These are phyloP conservation scores for Pseudogymnoascus sp. DNA, from an alignment of 2,329 filamentous ascomycete genomes.

Conservation along the genomic window DNA sequence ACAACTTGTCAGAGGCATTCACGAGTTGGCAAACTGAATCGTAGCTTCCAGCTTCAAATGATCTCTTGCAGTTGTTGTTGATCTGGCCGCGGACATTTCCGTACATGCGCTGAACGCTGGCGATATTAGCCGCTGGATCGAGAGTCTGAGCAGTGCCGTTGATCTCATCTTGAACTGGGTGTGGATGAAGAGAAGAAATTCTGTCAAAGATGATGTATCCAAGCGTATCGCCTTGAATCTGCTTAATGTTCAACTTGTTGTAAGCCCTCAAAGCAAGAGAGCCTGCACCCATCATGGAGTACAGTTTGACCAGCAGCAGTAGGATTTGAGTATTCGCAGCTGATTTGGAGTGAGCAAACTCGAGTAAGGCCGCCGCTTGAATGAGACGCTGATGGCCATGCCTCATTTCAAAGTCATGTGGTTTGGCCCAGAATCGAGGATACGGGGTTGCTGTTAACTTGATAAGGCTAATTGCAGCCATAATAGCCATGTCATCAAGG, in stretches of 20 bases:
- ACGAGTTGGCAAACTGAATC: constrained; percentile 30
- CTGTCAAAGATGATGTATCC: constrained; percentile 35
- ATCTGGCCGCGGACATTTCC: constrained; percentile 23
- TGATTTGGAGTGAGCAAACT: constrained; percentile 30
- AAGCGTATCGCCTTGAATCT: constrained; percentile 37
- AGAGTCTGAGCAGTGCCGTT: constrained; percentile 18
- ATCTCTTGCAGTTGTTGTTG: constrained; percentile 27
- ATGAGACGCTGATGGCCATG: constrained; percentile 22
- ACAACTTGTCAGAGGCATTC: constrained; percentile 26
- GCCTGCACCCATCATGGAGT: constrained; percentile 33
- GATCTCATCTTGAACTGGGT: constrained; percentile 18
- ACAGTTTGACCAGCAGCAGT: constrained; percentile 34
- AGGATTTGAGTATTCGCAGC: constrained; percentile 36
- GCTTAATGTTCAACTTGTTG: constrained; percentile 34
- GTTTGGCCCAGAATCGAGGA: not conserved
- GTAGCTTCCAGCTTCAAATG: constrained; percentile 30
- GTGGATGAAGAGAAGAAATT: constrained; percentile 35
- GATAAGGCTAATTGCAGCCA: constrained; percentile 29
- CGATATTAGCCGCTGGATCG: constrained; percentile 24
- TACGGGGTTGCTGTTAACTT: constrained; percentile 24
- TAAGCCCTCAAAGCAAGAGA: constrained; percentile 34
- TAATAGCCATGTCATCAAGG: constrained; percentile 29
- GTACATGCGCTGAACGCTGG: constrained; percentile 28
- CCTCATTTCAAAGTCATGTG: constrained; percentile 14
- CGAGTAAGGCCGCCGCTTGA: constrained; percentile 29